A percentile compares a stretch with the other conserved stretches of the same genome.
Evolutionary conservation across 345 rosid species (phyloP).

Genomic region (Syzygium aqueum): DNA sequence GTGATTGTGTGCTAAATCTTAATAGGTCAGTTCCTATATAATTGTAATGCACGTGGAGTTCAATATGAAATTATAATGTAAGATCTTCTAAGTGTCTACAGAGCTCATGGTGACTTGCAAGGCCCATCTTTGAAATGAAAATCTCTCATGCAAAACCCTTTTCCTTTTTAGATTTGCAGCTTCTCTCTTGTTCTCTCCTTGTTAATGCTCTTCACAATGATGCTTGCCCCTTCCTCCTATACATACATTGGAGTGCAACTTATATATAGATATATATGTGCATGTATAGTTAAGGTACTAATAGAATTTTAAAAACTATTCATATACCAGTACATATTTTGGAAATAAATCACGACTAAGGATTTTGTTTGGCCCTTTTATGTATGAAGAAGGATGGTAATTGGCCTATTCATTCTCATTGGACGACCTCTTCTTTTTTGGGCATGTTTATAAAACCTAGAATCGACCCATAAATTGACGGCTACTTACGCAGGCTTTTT

Average conservation of each 20-base stretch:
- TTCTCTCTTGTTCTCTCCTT: slow-evolving; percentile 1
- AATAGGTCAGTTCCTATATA: not conserved
- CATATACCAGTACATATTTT: not conserved
- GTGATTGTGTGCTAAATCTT: too few relatives aligned
- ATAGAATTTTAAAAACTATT: not conserved
- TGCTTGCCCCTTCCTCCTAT: not conserved
- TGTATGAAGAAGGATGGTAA: too few relatives aligned
- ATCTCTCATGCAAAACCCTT: not conserved
- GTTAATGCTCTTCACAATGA: slow-evolving; percentile 2
- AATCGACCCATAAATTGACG: too few relatives aligned
- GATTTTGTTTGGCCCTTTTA: too few relatives aligned
- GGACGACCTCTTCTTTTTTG: too few relatives aligned
- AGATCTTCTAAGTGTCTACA: not conserved
- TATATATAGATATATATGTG: not conserved
- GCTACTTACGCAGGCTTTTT: too few relatives aligned
- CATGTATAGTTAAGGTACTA: not conserved
- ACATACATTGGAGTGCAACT: not conserved
- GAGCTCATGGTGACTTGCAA: not conserved
- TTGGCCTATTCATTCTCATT: too few relatives aligned
- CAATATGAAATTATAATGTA: not conserved
- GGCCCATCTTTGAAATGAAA: not conserved
- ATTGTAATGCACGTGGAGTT: not conserved
- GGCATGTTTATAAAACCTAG: too few relatives aligned
- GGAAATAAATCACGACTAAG: not conserved
- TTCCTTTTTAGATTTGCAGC: not conserved